Evolutionary conservation across 441 rosid genomes (phyloP), one percentile per base, ranked within the genome.

Genomic region (Adansonia rubrostipa): DNA sequence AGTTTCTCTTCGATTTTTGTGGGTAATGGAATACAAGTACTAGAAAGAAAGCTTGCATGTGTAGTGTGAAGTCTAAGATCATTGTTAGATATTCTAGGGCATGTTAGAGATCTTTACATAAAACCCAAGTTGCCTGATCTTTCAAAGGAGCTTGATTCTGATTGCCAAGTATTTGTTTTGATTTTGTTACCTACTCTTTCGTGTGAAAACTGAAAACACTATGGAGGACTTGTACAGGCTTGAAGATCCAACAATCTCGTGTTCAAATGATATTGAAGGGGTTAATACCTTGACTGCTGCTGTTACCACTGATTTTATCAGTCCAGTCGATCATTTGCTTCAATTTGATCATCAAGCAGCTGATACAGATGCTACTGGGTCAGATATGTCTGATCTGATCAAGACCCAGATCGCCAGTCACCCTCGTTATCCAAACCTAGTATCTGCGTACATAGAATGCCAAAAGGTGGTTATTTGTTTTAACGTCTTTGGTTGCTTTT

Each of bases 361-460:
- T 24, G 80, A 68, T 7, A 4, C 57, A 14, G 72, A 51, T 48
- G 74, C 77, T 28, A 64, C 77, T 33, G 88, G 83, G 54, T 83
- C 88, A 75, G 83, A 83, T 56, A 80, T 81, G 82, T 71, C 78
- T 80, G 87, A 86, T 80, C 83, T 88, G 78, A 82, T 88, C 81
- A 89, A 89, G 83, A 78, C 86, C 81, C 92, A 87, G 89, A 91
- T 91, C 81, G 84, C 91, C 36, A 79, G 71, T 83, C 95, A 91
- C 81, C 92, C 91, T 69, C 86, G 82, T 71, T 91, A 87, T 83
- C 92, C 92, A n/a, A 71, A 87, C 78, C 78, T 91, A 22, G 70
- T 91, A 0, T 86, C 95, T 79, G 92, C 91, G 8, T 81, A 87
- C 78, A 80, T 88, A 64, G 87, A 87, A 68, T 91, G 93, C 80